phyloP scores from a whole-genome alignment of 345 rosid species.

The Melastoma malabathricum region DNA sequence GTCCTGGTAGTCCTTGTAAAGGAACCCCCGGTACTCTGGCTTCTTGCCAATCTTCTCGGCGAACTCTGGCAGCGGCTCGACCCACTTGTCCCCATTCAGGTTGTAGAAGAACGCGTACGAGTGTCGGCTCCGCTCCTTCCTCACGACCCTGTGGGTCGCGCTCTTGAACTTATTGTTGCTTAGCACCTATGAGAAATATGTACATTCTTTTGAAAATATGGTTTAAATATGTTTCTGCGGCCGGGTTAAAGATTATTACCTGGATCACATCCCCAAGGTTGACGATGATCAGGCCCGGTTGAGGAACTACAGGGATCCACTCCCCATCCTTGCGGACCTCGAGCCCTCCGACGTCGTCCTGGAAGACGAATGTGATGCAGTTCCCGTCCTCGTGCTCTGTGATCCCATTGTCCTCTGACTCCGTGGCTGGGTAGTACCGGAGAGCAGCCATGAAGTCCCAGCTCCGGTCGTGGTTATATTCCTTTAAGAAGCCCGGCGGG shows the following conservation, averaged over 20 bases:
- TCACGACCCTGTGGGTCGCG: slow-evolving; percentile 39
- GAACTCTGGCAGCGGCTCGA: slow-evolving; percentile 37
- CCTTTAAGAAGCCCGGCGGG: slow-evolving; percentile 27
- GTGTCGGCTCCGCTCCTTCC: slow-evolving; percentile 20
- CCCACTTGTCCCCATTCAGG: slow-evolving; percentile 38
- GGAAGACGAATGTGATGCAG: slow-evolving; percentile 31
- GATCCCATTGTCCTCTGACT: slow-evolving; percentile 26
- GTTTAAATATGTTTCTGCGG: too few species aligned
- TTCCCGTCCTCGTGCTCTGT: slow-evolving; percentile 37
- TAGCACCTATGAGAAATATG: slow-evolving; percentile 24
- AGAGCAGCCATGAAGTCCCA: slow-evolving; percentile 35
- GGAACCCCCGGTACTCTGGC: slow-evolving; percentile 29
- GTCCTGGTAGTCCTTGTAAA: slow-evolving; percentile 24
- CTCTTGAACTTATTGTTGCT: slow-evolving; percentile 51
- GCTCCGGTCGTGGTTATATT: slow-evolving; percentile 37
- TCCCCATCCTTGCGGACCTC: slow-evolving; percentile 24
- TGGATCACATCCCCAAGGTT: slow-evolving; percentile 39
- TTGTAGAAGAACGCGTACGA: slow-evolving; percentile 41
- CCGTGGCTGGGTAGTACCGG: slow-evolving; percentile 29
- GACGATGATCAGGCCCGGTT: slow-evolving; percentile 17
- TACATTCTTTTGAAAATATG: too few species aligned
- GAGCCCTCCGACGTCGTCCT: slow-evolving; percentile 40
- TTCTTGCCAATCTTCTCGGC: slow-evolving; percentile 28
- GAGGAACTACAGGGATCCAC: slow-evolving; percentile 33
- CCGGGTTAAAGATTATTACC: too few species aligned